Percentiles rank a stretch among this genome's conserved stretches.
phyloP scores from a whole-genome alignment of 108 stramenopile genomes.

The Nannochloropsis gaditana region DNA sequence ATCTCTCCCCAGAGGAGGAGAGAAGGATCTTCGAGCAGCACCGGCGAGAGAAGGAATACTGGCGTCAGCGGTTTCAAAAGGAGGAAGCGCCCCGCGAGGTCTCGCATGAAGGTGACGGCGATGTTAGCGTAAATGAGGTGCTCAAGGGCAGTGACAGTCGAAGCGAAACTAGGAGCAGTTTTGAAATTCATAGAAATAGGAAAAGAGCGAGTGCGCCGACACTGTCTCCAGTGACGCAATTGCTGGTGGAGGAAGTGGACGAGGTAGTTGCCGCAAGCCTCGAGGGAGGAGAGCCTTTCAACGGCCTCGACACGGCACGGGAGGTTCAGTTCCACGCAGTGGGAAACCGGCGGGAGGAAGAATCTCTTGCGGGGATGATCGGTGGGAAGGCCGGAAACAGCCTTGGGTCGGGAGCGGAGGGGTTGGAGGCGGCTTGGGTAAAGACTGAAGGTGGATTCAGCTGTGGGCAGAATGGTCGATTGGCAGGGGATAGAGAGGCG shows the following conservation, averaged over 20 bases:
- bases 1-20: background rate
- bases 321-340: no score
- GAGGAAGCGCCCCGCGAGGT: background rate
- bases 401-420: background rate
- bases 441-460: background rate
- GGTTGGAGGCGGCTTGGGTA: background rate
- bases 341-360: no score
- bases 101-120: no score
- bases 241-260: conserved; percentile 17
- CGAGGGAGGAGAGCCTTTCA: no score
- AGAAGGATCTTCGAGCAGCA: background rate
- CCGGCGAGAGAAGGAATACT: background rate
- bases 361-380: no score
- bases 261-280: background rate
- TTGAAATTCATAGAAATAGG: background rate
- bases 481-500: background rate
- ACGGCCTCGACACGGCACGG: no score
- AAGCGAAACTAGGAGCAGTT: background rate
- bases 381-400: no score
- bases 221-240: conserved; percentile 7
- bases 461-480: background rate
- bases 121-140: no score
- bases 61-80: background rate
- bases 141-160: background rate
- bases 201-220: background rate